phyloP scores from a whole-genome alignment of 1,284 basidiomycete genomes.

The Tylopilus orsonianus region DNA sequence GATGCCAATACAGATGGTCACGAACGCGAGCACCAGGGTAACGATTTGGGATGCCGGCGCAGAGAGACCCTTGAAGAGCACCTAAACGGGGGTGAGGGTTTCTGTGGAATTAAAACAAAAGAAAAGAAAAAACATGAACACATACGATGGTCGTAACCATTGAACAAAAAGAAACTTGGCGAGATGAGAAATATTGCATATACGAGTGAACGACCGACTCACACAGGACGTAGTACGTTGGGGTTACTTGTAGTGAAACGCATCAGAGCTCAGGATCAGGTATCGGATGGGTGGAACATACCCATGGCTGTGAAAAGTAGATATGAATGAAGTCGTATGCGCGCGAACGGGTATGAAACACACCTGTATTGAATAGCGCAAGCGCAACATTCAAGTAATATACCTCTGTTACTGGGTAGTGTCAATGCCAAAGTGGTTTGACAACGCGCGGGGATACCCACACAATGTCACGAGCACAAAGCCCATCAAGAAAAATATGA shows the following conservation, averaged over 20 bases:
- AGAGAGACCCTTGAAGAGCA: slow-evolving; percentile 89
- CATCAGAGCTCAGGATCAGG: slow-evolving; percentile 17
- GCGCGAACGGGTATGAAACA: slow-evolving; percentile 9
- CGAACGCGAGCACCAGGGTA: slow-evolving; percentile 89
- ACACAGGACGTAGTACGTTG: slow-evolving; percentile 88
- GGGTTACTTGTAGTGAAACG: slow-evolving; percentile 58
- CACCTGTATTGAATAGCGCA: slow-evolving; percentile 91
- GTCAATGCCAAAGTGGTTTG: slow-evolving; percentile 23
- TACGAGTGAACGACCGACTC: slow-evolving; percentile 26
- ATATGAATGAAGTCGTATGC: slow-evolving; percentile 13
- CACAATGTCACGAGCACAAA: slow-evolving; percentile 85
- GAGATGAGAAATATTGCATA: slow-evolving; percentile 2
- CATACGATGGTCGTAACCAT: slow-evolving; percentile 81
- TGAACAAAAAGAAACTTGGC: slow-evolving; percentile 62
- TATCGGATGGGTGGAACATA: slow-evolving; percentile 32
- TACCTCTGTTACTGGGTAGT: slow-evolving; percentile 74
- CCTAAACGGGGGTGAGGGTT: slow-evolving; percentile 37
- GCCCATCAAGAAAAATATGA: slow-evolving; percentile 83
- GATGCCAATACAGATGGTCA: slow-evolving; percentile 88
- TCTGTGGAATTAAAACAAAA: too few relatives aligned
- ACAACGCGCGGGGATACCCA: slow-evolving; percentile 37
- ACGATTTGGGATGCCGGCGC: slow-evolving; percentile 77
- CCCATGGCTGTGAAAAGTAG: slow-evolving; percentile 65
- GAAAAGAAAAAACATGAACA: slow-evolving; percentile 12
- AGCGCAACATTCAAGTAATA: slow-evolving; percentile 97